Evolutionary conservation across 805 yeast genomes (phyloP).

Genomic region (Hyphopichia homilentoma): DNA sequence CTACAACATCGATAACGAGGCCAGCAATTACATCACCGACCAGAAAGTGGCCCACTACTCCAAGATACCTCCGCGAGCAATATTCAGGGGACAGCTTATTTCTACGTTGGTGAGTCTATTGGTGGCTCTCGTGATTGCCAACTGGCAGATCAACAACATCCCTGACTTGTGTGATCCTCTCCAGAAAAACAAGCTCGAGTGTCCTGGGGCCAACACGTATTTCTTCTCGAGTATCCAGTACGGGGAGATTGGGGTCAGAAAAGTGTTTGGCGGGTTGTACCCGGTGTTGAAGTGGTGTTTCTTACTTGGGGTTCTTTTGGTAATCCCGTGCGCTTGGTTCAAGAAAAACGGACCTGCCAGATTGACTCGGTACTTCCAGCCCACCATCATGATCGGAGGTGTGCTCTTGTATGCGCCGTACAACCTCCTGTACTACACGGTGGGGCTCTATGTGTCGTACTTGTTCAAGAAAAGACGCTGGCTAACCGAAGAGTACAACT

Average conservation of each 20-base stretch:
- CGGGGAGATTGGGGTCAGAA: slow-evolving; percentile 58
- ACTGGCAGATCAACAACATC: slow-evolving; percentile 38
- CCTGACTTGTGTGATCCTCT: slow-evolving; percentile 32
- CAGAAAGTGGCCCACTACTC: slow-evolving; percentile 52
- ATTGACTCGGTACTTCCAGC: slow-evolving; percentile 43
- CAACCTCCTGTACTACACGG: slow-evolving; percentile 50
- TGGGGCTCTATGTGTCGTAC: slow-evolving; percentile 57
- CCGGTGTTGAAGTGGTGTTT: slow-evolving; percentile 57
- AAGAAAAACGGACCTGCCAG: slow-evolving; percentile 32
- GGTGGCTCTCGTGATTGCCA: slow-evolving; percentile 32
- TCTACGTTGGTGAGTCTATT: slow-evolving; percentile 33
- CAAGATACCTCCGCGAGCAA: slow-evolving; percentile 58
- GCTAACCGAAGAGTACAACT: slow-evolving; percentile 75
- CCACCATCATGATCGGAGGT: slow-evolving; percentile 52
- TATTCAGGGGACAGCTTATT: slow-evolving; percentile 46
- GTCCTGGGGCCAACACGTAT: slow-evolving; percentile 47
- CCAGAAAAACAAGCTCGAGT: slow-evolving; percentile 32
- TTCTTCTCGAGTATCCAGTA: slow-evolving; percentile 52
- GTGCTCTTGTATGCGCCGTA: slow-evolving; percentile 49
- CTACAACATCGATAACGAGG: slow-evolving; percentile 61
- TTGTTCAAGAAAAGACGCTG: slow-evolving; percentile 58
- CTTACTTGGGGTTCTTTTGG: slow-evolving; percentile 46
- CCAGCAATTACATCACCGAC: slow-evolving; percentile 50
- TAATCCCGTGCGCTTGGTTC: slow-evolving; percentile 34
- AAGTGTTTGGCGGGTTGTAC: slow-evolving; percentile 55